A percentile compares a stretch with the other conserved stretches of the same genome.
Evolutionary conservation across 305 asterid species (phyloP).

Genomic region (Ajuga reptans): DNA sequence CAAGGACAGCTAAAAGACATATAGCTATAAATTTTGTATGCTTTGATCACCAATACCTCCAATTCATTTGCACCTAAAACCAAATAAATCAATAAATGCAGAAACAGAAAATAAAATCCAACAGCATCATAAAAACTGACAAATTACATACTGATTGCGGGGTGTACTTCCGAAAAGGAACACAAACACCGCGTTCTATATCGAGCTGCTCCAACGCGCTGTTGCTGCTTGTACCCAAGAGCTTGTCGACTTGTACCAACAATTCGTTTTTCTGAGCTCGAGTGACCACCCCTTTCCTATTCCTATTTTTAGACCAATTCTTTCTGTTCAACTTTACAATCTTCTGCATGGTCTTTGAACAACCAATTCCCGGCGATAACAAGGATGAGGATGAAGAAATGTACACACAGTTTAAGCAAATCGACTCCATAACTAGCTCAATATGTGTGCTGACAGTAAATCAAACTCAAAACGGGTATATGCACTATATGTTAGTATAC

Average conservation of each 20-base stretch:
- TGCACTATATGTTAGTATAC: background rate
- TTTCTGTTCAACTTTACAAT: conserved; percentile 20
- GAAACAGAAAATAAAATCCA: too few species aligned
- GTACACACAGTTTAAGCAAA: conserved; percentile 25
- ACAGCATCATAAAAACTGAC: background rate
- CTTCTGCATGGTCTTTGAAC: conserved; percentile 11
- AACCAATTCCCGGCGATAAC: conserved; percentile 25
- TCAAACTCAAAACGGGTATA: background rate
- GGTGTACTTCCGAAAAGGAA: conserved; percentile 84
- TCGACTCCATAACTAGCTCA: conserved; percentile 30
- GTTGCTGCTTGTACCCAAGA: conserved; percentile 28
- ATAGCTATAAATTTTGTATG: background rate
- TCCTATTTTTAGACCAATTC: conserved; percentile 7
- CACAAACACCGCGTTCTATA: conserved; percentile 84
- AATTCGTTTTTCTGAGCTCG: conserved; percentile 37
- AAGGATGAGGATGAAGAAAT: conserved; percentile 19
- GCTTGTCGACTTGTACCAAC: conserved; percentile 25
- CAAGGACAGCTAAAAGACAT: background rate
- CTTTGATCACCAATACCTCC: background rate
- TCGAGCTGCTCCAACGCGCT: conserved; percentile 89
- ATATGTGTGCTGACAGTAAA: background rate
- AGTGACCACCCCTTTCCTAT: conserved; percentile 20
- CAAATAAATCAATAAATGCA: background rate
- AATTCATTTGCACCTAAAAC: background rate
- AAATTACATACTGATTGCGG: conserved; percentile 53